phyloP scores from a whole-genome alignment of 805 yeast genomes.

The Ogataea populi-albae region DNA sequence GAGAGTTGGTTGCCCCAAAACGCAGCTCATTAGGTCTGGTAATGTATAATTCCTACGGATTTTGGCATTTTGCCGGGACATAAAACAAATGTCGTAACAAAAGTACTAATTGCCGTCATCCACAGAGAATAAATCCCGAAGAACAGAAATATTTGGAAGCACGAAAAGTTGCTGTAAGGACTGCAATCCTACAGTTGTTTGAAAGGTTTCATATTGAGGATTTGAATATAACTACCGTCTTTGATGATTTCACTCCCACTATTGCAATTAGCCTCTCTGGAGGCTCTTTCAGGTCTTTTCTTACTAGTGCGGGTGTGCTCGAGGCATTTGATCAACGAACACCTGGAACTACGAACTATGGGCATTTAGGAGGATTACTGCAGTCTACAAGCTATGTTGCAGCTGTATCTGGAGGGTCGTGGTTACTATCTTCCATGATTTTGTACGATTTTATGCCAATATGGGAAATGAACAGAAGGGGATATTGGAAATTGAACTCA shows the following conservation, averaged over 20 bases:
- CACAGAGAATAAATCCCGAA: slow-evolving; percentile 14
- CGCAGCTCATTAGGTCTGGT: slow-evolving; percentile 11
- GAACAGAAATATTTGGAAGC: slow-evolving; percentile 7
- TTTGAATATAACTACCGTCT: slow-evolving; percentile 3
- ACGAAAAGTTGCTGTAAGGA: slow-evolving; percentile 5
- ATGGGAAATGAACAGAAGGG: slow-evolving; percentile 22
- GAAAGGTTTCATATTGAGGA: slow-evolving; percentile 13
- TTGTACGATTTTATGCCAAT: slow-evolving; percentile 38
- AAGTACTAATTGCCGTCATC: too few species aligned
- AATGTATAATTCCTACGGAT: slow-evolving; percentile 1
- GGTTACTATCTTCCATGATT: slow-evolving; percentile 56
- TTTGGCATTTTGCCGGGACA: too few species aligned
- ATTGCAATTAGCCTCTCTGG: slow-evolving; percentile 47
- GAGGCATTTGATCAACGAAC: slow-evolving; percentile 50
- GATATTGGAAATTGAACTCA: slow-evolving; percentile 42
- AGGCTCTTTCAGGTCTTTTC: slow-evolving; percentile 59
- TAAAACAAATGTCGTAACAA: too few species aligned
- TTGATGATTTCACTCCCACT: slow-evolving; percentile 10
- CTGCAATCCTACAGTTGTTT: slow-evolving; percentile 8
- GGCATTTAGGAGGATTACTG: slow-evolving; percentile 49
- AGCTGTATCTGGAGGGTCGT: slow-evolving; percentile 72
- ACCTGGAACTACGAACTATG: slow-evolving; percentile 28
- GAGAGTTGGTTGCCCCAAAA: slow-evolving; percentile 13
- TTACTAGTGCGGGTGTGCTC: slow-evolving; percentile 54
- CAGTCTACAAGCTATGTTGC: slow-evolving; percentile 56